Base-by-base conservation (phyloP, 2,329 filamentous ascomycete genomes). In the Fusarium phyllophilum region DNA sequence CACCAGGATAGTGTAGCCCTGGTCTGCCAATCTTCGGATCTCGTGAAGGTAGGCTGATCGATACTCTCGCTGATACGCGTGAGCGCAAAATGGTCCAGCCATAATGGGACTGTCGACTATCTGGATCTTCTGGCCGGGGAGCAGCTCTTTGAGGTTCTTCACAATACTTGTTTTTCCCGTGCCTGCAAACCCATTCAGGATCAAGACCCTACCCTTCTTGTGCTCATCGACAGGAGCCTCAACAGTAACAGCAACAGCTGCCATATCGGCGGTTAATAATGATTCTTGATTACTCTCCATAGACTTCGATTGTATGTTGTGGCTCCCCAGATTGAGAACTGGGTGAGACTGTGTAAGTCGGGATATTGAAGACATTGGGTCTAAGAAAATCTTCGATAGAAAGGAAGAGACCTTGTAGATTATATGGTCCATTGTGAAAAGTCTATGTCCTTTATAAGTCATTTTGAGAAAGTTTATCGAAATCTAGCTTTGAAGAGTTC, bases 21-120 rank as follows among this genome's bases (percentile, higher is more conserved):
- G 41, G 10, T 45, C 46, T 24, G 34, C 62, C 29, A 59, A 41
- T 39, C 48, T 74, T 44, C 42, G 59, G n/a, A 72, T 51, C 45
- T 74, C 54, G 22, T 56, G 33, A 18, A 68, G 58, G 39, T 72
- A 74, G 29, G 70, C 66, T 9, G 44, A 58, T 13, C 71, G 67
- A 10, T 55, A 51, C 18, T 45, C 41, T 12, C 46, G 58, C 31
- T 56, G 45, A 13, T 39, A 42, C 29, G 34, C 11, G 24, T 63
- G 65, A 22, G 57, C 39, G 34, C 29, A 58, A 8, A 52, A 31
- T 13, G 45, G 62, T 12, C 54, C 36, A 8, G 64, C 56, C 54
- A 72, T 68, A 14, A 72, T 41, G 14, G 62, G 58, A 10, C 52
- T 74, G 38, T 74, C 49, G 34, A 74, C 42, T 31, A 72, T 26